Evolutionary conservation across 768 basidiomycete species (phyloP).

Genomic region (Phanerodontia chrysosporium): DNA sequence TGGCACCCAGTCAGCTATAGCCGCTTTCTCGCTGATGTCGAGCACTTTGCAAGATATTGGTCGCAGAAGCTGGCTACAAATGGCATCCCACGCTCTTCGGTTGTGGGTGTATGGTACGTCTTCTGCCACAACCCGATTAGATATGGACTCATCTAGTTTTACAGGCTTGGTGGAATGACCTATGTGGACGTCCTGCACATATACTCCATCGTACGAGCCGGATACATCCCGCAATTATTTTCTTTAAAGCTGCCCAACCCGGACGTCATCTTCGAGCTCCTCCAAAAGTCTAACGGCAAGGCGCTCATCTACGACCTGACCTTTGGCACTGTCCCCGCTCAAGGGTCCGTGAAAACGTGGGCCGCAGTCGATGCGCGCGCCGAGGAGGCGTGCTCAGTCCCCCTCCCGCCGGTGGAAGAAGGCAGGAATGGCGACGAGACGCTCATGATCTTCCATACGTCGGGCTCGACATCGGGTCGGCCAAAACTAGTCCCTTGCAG

Average conservation of each 20-base stretch:
- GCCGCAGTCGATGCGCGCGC: conserved; percentile 38
- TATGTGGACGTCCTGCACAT: conserved; percentile 71
- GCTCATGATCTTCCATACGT: conserved; percentile 74
- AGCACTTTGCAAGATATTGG: conserved; percentile 64
- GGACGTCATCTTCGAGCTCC: conserved; percentile 63
- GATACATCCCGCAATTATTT: conserved; percentile 75
- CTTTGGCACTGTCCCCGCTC: conserved; percentile 27
- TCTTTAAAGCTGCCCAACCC: conserved; percentile 75
- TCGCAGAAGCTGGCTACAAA: conserved; percentile 40
- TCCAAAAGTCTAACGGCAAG: conserved; percentile 55
- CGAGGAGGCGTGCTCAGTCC: conserved; percentile 32
- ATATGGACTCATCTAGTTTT: background rate
- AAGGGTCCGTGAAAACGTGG: conserved; percentile 47
- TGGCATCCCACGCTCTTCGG: conserved; percentile 48
- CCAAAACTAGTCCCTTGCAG: conserved; percentile 76
- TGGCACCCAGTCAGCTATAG: conserved; percentile 64
- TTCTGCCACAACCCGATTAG: background rate
- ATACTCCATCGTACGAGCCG: conserved; percentile 71
- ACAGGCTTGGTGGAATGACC: conserved; percentile 69
- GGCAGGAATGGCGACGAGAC: conserved; percentile 36
- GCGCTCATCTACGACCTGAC: conserved; percentile 56
- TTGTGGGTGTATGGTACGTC: conserved; percentile 70
- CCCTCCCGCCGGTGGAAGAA: conserved; percentile 43
- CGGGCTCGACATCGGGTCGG: conserved; percentile 77
- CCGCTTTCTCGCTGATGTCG: conserved; percentile 63